Evolutionary conservation across 345 rosid species (phyloP).

Genomic region (Populus euphratica): DNA sequence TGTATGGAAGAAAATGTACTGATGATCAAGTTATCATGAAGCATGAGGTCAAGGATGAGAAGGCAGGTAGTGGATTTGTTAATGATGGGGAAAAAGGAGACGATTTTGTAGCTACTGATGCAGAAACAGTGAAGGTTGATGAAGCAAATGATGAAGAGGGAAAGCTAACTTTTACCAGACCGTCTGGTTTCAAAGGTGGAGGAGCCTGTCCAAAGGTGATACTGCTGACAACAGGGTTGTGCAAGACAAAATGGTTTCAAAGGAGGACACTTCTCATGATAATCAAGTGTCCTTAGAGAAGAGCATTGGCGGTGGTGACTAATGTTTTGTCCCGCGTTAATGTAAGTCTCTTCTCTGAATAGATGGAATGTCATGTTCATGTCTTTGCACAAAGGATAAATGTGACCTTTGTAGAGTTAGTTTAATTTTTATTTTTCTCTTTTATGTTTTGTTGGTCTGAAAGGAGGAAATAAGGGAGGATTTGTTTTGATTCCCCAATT

Average conservation of each 20-base stretch:
- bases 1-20: conserved; percentile 31
- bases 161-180: background rate
- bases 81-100: background rate
- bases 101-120: background rate
- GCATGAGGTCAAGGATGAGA: conserved; percentile 15
- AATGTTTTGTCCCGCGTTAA: conserved; percentile 16
- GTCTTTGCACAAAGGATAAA: conserved; percentile 11
- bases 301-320: conserved; percentile 30
- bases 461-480: conserved; percentile 8
- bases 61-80: background rate
- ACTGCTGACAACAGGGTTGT: background rate
- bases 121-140: conserved; percentile 16
- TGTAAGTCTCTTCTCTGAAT: conserved; percentile 36
- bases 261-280: conserved; percentile 13
- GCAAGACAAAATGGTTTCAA: conserved; percentile 8
- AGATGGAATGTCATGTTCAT: conserved; percentile 8
- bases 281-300: conserved; percentile 3
- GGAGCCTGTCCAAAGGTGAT: background rate
- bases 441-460: conserved; percentile 7
- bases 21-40: conserved; percentile 8
- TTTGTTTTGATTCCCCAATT: background rate
- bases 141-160: conserved; percentile 18
- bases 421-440: background rate
- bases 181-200: background rate
- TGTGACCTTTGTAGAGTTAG: conserved; percentile 9